Conservation (phyloP, 805 yeast genomes). For the Kodamaea laetipori region DNA sequence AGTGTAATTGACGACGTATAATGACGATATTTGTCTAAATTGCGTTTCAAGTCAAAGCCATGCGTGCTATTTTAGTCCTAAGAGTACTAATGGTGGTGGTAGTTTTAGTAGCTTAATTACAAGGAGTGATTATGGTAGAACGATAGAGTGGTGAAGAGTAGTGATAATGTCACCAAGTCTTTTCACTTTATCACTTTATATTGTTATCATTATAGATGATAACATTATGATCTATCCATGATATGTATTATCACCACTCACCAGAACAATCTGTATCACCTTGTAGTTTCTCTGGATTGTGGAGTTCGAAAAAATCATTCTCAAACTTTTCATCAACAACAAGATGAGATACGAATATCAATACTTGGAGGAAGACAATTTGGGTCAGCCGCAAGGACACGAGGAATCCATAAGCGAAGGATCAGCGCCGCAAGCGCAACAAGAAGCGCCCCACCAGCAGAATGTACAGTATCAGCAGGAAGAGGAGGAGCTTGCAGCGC, state of each 20-base stretch:
- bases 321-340: slow-evolving; percentile 8
- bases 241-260: no score
- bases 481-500: slow-evolving; percentile 2
- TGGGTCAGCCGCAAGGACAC: slow-evolving; percentile 17
- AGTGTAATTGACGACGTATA: background rate
- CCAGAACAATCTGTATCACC: no score
- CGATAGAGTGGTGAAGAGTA: no score
- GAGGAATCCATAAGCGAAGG: slow-evolving; percentile 8
- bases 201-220: no score
- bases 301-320: no score
- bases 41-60: background rate
- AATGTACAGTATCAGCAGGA: slow-evolving; percentile 2
- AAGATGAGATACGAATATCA: slow-evolving; percentile 31
- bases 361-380: slow-evolving; percentile 33
- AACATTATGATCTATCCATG: no score
- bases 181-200: no score
- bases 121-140: no score
- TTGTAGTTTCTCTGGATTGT: no score
- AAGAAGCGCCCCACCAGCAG: background rate
- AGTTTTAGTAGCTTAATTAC: no score
- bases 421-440: slow-evolving; percentile 13
- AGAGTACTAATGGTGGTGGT: background rate
- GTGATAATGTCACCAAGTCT: no score
- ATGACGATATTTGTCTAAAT: background rate
- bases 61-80: no score